Evolutionary conservation across 164 flowering plant genomes (phyloP).

Genomic region (Liriodendron chinense): DNA sequence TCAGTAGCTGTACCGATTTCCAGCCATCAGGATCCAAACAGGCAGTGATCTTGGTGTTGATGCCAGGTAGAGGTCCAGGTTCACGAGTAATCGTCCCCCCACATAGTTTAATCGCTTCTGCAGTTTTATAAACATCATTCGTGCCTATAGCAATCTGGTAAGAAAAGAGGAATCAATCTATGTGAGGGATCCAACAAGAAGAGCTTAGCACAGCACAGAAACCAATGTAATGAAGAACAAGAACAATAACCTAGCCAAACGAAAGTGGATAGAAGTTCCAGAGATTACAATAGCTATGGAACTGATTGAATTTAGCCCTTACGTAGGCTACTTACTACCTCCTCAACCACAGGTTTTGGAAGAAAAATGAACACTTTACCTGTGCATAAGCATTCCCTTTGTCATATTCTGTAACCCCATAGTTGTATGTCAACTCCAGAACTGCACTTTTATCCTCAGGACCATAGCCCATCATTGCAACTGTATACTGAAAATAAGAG

Average conservation of each 20-base stretch:
- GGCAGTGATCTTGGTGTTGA: slow-evolving; percentile 90
- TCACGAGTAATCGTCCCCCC: slow-evolving; percentile 91
- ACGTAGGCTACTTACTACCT: not conserved
- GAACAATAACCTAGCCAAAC: not conserved
- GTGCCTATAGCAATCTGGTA: slow-evolving; percentile 92
- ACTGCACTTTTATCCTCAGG: slow-evolving; percentile 95
- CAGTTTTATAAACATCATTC: slow-evolving; percentile 98
- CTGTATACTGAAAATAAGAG: slow-evolving; percentile 56
- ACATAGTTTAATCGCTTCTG: slow-evolving; percentile 75
- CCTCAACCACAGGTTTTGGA: not conserved
- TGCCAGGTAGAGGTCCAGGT: slow-evolving; percentile 98
- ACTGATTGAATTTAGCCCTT: not conserved
- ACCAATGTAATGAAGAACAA: not conserved
- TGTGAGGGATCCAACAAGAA: not conserved
- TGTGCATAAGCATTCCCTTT: slow-evolving; percentile 99
- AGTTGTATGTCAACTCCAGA: slow-evolving; percentile 94
- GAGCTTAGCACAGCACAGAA: not conserved
- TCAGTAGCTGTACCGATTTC: slow-evolving; percentile 63
- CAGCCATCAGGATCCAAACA: slow-evolving; percentile 99
- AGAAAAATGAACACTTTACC: slow-evolving; percentile 33
- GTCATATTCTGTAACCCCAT: slow-evolving; percentile 88
- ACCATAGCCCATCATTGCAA: slow-evolving; percentile 99
- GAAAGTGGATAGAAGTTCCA: not conserved
- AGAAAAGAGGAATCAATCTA: not conserved
- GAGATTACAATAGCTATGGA: not conserved